Conservation (phyloP, 108 stramenopile species). For the Mediolabrus comicus region DNA sequence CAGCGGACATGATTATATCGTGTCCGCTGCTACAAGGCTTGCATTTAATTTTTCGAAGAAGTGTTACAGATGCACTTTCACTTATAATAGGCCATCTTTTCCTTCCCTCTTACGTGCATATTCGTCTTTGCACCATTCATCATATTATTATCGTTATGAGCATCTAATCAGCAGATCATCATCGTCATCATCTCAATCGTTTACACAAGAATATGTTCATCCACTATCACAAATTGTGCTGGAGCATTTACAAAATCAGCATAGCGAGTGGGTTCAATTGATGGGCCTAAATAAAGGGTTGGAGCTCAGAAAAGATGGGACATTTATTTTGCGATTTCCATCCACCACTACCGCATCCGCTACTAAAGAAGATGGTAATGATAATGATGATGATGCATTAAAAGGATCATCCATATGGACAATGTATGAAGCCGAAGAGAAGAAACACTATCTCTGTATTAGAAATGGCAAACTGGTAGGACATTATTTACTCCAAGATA, state of each 20-base stretch:
- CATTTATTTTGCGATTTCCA: constrained; percentile 65
- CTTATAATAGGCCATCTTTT: background rate
- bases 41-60: background rate
- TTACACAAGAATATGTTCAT: constrained; percentile 61
- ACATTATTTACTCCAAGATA: constrained; percentile 78
- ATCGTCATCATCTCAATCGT: constrained; percentile 5
- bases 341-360: background rate
- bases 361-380: background rate
- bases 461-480: constrained; percentile 41
- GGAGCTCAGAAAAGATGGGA: constrained; percentile 67
- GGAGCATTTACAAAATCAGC: constrained; percentile 66
- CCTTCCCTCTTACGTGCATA: background rate
- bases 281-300: constrained; percentile 56
- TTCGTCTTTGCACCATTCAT: background rate
- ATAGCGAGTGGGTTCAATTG: constrained; percentile 49
- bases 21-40: background rate
- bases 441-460: constrained; percentile 73
- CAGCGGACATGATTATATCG: constrained; percentile 43
- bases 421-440: constrained; percentile 66
- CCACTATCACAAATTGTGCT: constrained; percentile 79
- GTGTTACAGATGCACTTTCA: background rate
- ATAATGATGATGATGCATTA: constrained; percentile 3
- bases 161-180: background rate
- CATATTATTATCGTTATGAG: background rate
- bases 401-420: constrained; percentile 54